A percentile compares a stretch with the other conserved stretches of the same genome.
phyloP scores from a whole-genome alignment of 2,329 filamentous ascomycete species.

The Penicillium sp. region DNA sequence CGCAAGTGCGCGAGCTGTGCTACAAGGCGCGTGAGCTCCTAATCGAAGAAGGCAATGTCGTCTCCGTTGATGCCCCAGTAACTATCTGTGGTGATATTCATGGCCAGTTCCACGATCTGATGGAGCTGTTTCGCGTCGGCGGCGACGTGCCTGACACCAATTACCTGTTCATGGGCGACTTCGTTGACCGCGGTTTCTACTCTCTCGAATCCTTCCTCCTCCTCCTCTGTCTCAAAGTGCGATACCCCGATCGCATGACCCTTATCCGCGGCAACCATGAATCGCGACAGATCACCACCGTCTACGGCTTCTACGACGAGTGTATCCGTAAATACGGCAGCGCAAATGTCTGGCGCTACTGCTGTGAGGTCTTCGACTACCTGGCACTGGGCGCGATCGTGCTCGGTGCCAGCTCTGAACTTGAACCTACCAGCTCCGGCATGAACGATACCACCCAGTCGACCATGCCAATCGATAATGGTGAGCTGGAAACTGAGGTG shows the following conservation, averaged over 20 bases:
- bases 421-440: slow-evolving; percentile 59
- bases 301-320: slow-evolving; percentile 98
- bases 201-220: slow-evolving; percentile 95
- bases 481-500: slow-evolving; percentile 89
- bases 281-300: slow-evolving; percentile 93
- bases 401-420: slow-evolving; percentile 72
- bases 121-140: slow-evolving; percentile 93
- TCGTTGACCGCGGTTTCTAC: slow-evolving; percentile 97
- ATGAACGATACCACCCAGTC: slow-evolving; percentile 48
- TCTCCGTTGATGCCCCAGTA: slow-evolving; percentile 90
- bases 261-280: slow-evolving; percentile 95
- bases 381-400: slow-evolving; percentile 86
- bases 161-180: slow-evolving; percentile 98
- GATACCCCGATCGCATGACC: slow-evolving; percentile 96
- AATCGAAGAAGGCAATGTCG: slow-evolving; percentile 97
- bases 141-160: slow-evolving; percentile 94
- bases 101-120: slow-evolving; percentile 93
- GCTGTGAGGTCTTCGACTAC: slow-evolving; percentile 97
- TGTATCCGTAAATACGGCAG: slow-evolving; percentile 94
- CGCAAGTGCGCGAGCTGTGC: slow-evolving; percentile 92
- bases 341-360: slow-evolving; percentile 95
- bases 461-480: slow-evolving; percentile 57
- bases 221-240: slow-evolving; percentile 91
- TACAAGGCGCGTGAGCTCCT: slow-evolving; percentile 95
- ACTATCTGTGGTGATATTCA: slow-evolving; percentile 98